Percentiles rank a stretch among this genome's conserved stretches.
Conservation (phyloP, 2,329 filamentous ascomycete species). For the Arthroderma sp. region DNA sequence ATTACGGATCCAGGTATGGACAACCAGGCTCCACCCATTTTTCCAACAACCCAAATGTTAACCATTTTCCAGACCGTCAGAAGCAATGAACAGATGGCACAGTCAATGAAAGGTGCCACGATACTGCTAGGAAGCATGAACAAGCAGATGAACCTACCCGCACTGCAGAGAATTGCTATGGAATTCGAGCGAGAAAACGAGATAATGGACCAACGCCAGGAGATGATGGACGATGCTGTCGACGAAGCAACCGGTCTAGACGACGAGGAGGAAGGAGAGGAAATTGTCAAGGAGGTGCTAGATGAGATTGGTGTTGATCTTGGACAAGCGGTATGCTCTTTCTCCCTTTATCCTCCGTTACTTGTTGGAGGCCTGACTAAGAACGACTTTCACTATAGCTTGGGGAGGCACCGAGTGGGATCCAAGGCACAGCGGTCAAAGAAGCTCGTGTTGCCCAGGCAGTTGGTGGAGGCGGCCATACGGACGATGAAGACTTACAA, state of each 20-base stretch:
- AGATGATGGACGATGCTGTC: constrained; percentile 99
- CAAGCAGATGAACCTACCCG: constrained; percentile 89
- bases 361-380: constrained; percentile 15
- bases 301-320: constrained; percentile 96
- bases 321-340: constrained; percentile 61
- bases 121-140: constrained; percentile 94
- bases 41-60: background rate
- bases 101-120: constrained; percentile 97
- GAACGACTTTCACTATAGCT: constrained; percentile 45
- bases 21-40: background rate
- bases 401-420: constrained; percentile 75
- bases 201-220: constrained; percentile 96
- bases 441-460: constrained; percentile 78
- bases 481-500: constrained; percentile 79
- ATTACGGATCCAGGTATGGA: constrained; percentile 70
- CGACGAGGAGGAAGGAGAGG: constrained; percentile 89
- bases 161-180: constrained; percentile 92
- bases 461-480: constrained; percentile 51
- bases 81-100: constrained; percentile 99
- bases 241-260: constrained; percentile 89
- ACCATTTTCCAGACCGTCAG: constrained; percentile 57
- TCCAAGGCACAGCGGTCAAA: constrained; percentile 60
- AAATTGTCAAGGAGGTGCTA: constrained; percentile 89
- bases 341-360: background rate
- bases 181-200: constrained; percentile 98